A percentile compares a stretch with the other conserved stretches of the same genome.
These are phyloP conservation scores for Chrysoporthe cubensis DNA, from an alignment of 2,329 filamentous ascomycete species.

Conservation along the genomic window DNA sequence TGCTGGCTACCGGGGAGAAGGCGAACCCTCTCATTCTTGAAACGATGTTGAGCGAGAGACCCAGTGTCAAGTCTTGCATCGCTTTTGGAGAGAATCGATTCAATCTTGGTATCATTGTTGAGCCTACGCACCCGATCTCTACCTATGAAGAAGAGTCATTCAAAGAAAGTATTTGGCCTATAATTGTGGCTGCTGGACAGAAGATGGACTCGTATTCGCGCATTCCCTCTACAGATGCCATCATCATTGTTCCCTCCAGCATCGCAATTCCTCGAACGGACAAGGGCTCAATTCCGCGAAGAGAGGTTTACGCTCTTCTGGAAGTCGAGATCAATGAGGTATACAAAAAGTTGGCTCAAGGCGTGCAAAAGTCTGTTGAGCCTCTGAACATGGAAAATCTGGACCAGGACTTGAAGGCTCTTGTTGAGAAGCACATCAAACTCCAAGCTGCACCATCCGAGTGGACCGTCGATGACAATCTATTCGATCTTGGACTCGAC, in stretches of 20 bases:
- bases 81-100: constrained; percentile 1
- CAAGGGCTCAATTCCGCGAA: constrained; percentile 5
- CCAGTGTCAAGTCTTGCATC: not conserved
- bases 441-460: not conserved
- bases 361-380: not conserved
- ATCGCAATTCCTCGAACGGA: not conserved
- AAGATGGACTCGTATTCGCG: constrained; percentile 11
- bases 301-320: not conserved
- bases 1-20: constrained; percentile 6
- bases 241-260: not conserved
- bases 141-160: not conserved
- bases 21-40: constrained; percentile 1
- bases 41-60: not conserved
- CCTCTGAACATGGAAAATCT: not conserved
- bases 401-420: not conserved
- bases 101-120: not conserved
- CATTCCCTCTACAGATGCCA: not conserved
- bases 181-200: not conserved
- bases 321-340: not conserved
- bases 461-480: not conserved
- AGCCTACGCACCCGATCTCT: not conserved
- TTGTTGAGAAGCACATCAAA: not conserved
- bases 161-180: not conserved
- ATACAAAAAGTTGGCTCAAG: not conserved
- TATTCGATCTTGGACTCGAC: constrained; percentile 2